Percentiles rank a stretch among this genome's conserved stretches.
phyloP scores from a whole-genome alignment of 495 filamentous ascomycete genomes.

The Podospora appendiculata region DNA sequence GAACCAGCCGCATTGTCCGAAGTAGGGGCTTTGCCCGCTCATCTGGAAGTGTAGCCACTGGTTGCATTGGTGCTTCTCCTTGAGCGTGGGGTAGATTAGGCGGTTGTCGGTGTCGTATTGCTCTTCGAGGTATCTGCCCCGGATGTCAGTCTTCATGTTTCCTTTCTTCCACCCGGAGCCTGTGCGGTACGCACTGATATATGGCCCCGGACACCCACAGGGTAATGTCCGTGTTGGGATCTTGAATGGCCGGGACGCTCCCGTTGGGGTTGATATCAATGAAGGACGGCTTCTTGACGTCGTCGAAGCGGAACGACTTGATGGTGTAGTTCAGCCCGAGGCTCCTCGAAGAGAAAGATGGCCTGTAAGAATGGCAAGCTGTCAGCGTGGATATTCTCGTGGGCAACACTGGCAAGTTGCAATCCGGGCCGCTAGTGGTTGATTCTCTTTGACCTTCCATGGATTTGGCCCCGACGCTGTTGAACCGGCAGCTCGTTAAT shows the following conservation, averaged over 20 bases:
- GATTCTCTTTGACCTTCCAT: background rate
- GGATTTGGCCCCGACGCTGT: conserved; percentile 1
- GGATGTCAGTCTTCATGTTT: too few relatives aligned
- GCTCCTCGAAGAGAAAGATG: conserved; percentile 51
- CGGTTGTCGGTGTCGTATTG: conserved; percentile 57
- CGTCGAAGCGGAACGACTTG: conserved; percentile 44
- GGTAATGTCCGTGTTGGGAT: conserved; percentile 56
- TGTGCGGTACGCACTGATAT: too few relatives aligned
- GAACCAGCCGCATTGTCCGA: conserved; percentile 46
- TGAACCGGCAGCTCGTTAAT: too few relatives aligned
- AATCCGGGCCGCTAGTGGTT: background rate
- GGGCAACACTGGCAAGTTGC: background rate
- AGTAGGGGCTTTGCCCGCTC: conserved; percentile 62
- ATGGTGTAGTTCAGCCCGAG: conserved; percentile 47
- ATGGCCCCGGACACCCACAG: conserved; percentile 71
- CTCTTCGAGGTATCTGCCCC: conserved; percentile 50
- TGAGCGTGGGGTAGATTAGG: conserved; percentile 42
- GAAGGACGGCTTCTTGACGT: conserved; percentile 49
- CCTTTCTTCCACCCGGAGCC: too few relatives aligned
- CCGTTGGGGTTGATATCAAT: conserved; percentile 59
- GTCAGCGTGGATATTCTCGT: background rate
- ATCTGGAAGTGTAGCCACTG: conserved; percentile 63
- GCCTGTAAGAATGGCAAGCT: conserved; percentile 28
- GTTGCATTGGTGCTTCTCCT: conserved; percentile 46
- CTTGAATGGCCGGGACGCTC: conserved; percentile 51